These are phyloP conservation scores for Diaporthe sp. DNA, from an alignment of 2,329 filamentous ascomycete genomes.

Conservation along the genomic window DNA sequence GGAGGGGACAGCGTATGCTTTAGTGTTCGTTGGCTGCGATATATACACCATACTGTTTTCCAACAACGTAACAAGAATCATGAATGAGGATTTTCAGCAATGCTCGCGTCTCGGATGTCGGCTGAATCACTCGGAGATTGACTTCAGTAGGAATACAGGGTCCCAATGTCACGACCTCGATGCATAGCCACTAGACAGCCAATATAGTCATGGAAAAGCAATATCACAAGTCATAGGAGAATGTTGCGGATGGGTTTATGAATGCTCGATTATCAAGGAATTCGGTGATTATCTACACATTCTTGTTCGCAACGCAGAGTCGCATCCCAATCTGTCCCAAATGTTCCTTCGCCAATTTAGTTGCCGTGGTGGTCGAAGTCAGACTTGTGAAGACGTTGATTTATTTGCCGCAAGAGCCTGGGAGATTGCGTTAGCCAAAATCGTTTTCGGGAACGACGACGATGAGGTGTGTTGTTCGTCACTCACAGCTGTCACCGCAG, in stretches of 20 bases:
- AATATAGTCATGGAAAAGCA: neutral
- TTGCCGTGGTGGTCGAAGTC: constrained; percentile 11
- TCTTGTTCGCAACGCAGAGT: constrained; percentile 22
- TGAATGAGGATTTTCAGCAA: neutral
- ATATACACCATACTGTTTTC: too few relatives aligned
- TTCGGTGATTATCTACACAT: neutral
- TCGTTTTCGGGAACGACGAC: neutral
- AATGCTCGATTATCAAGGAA: neutral
- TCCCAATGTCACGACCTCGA: neutral
- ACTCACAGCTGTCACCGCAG: constrained; percentile 27
- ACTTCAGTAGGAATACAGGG: rapidly evolving
- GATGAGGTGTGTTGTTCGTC: neutral
- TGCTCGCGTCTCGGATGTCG: neutral
- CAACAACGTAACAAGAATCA: too few relatives aligned
- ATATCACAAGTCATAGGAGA: too few relatives aligned
- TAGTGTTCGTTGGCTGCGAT: too few relatives aligned
- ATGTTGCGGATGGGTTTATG: neutral
- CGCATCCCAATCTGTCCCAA: neutral
- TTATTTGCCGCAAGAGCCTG: constrained; percentile 33
- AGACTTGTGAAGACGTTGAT: neutral
- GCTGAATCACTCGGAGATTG: neutral
- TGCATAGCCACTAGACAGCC: too few relatives aligned
- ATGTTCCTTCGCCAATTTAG: neutral
- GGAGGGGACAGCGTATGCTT: neutral
- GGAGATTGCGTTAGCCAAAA: neutral